Conservation (phyloP, 345 rosid genomes). For the Citrus sinensis region DVS_A1.0 CM039161.1:23362501-23363000, state of each 20-base stretch:
- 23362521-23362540: not conserved
- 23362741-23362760: not conserved
- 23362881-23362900: slow-evolving; percentile 94
- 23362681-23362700: not conserved
- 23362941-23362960: not conserved
- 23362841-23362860: slow-evolving; percentile 88
- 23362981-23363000: not conserved
- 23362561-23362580: not conserved
- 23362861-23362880: slow-evolving; percentile 98
- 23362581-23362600: not conserved
- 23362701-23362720: not conserved
- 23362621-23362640: not conserved
- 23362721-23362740: not conserved
- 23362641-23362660: not conserved
- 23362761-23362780: no score
- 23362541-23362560: not conserved
- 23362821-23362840: slow-evolving; percentile 90
- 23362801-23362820: slow-evolving; percentile 75
- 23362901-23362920: slow-evolving; percentile 71
- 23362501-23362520: not conserved
- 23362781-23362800: not conserved
- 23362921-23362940: not conserved
- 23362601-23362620: not conserved
- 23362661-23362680: not conserved
- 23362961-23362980: not conserved